phyloP scores from a whole-genome alignment of 2,329 filamentous ascomycete genomes.

The Stemphylium lycopersici region DNA sequence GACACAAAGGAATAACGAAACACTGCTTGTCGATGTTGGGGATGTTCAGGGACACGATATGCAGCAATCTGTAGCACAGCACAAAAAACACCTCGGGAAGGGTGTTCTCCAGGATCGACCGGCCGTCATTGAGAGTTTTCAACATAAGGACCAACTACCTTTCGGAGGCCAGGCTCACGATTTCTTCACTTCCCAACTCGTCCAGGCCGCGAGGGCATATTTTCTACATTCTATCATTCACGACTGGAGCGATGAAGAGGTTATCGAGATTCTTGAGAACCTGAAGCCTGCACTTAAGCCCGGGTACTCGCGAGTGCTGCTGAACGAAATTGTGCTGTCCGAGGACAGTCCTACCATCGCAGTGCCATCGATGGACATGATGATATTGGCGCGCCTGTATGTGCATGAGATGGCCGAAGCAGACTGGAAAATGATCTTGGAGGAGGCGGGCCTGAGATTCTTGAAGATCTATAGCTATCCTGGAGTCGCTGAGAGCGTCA shows the following conservation, averaged over 20 bases:
- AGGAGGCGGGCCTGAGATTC: constrained; percentile 16
- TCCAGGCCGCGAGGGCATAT: constrained; percentile 48
- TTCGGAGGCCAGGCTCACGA: constrained; percentile 49
- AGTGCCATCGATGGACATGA: constrained; percentile 21
- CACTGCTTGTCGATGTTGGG: constrained; percentile 53
- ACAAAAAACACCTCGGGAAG: constrained; percentile 49
- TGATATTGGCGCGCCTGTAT: constrained; percentile 20
- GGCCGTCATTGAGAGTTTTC: constrained; percentile 41
- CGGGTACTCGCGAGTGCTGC: constrained; percentile 22
- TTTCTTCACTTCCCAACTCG: constrained; percentile 55
- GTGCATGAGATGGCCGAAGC: constrained; percentile 17
- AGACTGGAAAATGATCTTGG: constrained; percentile 14
- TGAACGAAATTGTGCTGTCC: constrained; percentile 23
- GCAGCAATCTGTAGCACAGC: constrained; percentile 30
- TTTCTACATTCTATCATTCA: constrained; percentile 29
- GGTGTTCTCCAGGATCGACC: constrained; percentile 58
- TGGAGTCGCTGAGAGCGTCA: constrained; percentile 23
- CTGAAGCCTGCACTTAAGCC: constrained; percentile 20
- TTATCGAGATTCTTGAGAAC: constrained; percentile 24
- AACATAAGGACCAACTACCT: constrained; percentile 29
- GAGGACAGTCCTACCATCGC: constrained; percentile 14
- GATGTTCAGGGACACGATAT: constrained; percentile 53
- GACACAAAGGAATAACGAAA: constrained; percentile 16
- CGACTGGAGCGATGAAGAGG: constrained; percentile 28
- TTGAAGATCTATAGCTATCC: constrained; percentile 15